phyloP scores from a whole-genome alignment of 495 filamentous ascomycete species.

The Chaetomium fimeti region DNA sequence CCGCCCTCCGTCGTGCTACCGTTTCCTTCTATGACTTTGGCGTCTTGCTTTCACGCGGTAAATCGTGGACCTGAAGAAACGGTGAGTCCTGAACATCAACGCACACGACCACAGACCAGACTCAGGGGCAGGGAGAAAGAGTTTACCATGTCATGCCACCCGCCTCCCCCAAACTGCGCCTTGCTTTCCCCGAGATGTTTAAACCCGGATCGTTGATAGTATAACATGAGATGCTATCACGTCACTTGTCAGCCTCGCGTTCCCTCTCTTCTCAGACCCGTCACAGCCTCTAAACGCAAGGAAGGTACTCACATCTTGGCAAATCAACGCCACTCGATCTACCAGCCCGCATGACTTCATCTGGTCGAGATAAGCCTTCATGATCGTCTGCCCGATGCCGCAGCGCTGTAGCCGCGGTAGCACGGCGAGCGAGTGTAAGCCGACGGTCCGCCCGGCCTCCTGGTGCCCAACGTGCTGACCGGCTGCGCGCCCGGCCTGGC shows the following conservation, averaged over 20 bases:
- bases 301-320: conserved; percentile 58
- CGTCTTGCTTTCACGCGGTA: conserved; percentile 1
- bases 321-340: conserved; percentile 72
- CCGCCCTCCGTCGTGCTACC: background rate
- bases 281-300: background rate
- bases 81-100: background rate
- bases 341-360: conserved; percentile 60
- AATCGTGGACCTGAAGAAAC: conserved; percentile 11
- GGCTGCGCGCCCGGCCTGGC: conserved; percentile 29
- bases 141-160: conserved; percentile 72
- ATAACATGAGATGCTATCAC: conserved; percentile 58
- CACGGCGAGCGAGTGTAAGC: conserved; percentile 78
- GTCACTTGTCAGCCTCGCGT: conserved; percentile 5
- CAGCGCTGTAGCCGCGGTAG: conserved; percentile 70
- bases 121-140: background rate
- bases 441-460: conserved; percentile 70
- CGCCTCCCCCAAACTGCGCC: conserved; percentile 68
- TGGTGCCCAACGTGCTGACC: conserved; percentile 55
- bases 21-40: background rate
- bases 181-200: conserved; percentile 62
- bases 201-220: conserved; percentile 78
- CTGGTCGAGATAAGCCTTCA: conserved; percentile 73
- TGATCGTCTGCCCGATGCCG: conserved; percentile 70
- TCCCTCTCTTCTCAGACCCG: background rate
- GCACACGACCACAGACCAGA: background rate